Percentiles rank a stretch among this genome's conserved stretches.
Conservation (phyloP, 129 eudicot species). For the Helianthus tuberosus region DNA sequence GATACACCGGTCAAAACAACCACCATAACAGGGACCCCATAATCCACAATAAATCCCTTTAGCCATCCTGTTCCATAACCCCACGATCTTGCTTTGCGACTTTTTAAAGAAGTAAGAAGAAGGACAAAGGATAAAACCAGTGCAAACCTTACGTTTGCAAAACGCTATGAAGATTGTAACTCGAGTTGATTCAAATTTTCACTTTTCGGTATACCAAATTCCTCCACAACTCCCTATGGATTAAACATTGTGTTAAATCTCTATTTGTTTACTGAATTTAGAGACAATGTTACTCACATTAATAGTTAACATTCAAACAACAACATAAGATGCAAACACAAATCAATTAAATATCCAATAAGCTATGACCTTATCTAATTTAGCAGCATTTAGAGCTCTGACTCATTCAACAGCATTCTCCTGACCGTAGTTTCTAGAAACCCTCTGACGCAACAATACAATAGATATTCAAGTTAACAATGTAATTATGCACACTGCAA, state of each 20-base stretch:
- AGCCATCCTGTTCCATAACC: conserved; percentile 96
- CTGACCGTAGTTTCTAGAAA: too few species aligned
- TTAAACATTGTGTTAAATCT: conserved; percentile 6
- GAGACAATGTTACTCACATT: conserved; percentile 51
- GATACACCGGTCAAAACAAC: too few species aligned
- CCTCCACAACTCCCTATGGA: conserved; percentile 85
- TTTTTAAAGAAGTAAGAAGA: conserved; percentile 79
- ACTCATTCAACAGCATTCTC: too few species aligned
- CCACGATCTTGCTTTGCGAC: conserved; percentile 99
- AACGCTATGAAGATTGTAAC: conserved; percentile 86
- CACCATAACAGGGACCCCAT: too few species aligned
- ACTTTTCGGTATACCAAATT: conserved; percentile 79
- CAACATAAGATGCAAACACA: too few species aligned
- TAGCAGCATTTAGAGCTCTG: too few species aligned
- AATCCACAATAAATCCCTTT: conserved; percentile 88
- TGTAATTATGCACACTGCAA: too few species aligned
- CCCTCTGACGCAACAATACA: too few species aligned
- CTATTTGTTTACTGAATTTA: conserved; percentile 2
- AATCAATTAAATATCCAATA: too few species aligned
- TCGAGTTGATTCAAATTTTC: conserved; percentile 63
- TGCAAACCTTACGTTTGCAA: conserved; percentile 98
- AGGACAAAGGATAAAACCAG: conserved; percentile 93
- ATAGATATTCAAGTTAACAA: too few species aligned
- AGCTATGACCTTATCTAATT: too few species aligned
- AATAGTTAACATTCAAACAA: conserved; percentile 30